These are phyloP conservation scores for Boechera divaricarpa DNA, from an alignment of 345 rosid species.

Conservation along the genomic window DNA sequence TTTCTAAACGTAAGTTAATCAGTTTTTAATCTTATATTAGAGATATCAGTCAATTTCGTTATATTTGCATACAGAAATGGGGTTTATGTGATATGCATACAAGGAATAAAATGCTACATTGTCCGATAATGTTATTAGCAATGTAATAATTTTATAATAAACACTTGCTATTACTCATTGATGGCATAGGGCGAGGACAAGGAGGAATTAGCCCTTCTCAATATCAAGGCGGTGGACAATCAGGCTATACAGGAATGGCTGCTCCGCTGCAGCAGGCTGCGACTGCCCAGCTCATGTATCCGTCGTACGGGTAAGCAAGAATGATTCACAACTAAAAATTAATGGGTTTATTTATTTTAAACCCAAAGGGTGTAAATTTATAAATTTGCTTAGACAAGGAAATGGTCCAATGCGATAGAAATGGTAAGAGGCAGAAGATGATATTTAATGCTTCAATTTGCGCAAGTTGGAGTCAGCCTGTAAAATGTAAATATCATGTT, in stretches of 20 bases:
- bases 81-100: neutral
- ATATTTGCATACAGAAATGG: neutral
- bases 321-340: neutral
- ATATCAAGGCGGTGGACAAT: constrained; percentile 59
- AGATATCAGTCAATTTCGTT: neutral
- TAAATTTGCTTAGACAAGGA: constrained; percentile 33
- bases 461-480: constrained; percentile 51
- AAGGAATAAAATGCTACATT: constrained; percentile 21
- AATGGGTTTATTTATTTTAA: constrained; percentile 16
- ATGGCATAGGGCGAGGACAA: constrained; percentile 66
- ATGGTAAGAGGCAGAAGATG: constrained; percentile 44
- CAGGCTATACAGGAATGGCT: constrained; percentile 60
- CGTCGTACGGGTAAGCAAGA: constrained; percentile 38
- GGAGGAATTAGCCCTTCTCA: constrained; percentile 52
- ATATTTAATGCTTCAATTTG: constrained; percentile 47
- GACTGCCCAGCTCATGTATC: constrained; percentile 50
- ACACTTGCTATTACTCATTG: constrained; percentile 13
- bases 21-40: neutral
- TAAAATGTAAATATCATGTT: constrained; percentile 45
- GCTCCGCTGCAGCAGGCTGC: constrained; percentile 52
- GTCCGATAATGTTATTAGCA: constrained; percentile 4
- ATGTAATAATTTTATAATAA: constrained; percentile 3
- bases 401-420: constrained; percentile 43
- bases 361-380: constrained; percentile 24
- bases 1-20: neutral